Evolutionary conservation across 108 stramenopile genomes (phyloP).

Genomic region (Skeletonema menzelii): DNA sequence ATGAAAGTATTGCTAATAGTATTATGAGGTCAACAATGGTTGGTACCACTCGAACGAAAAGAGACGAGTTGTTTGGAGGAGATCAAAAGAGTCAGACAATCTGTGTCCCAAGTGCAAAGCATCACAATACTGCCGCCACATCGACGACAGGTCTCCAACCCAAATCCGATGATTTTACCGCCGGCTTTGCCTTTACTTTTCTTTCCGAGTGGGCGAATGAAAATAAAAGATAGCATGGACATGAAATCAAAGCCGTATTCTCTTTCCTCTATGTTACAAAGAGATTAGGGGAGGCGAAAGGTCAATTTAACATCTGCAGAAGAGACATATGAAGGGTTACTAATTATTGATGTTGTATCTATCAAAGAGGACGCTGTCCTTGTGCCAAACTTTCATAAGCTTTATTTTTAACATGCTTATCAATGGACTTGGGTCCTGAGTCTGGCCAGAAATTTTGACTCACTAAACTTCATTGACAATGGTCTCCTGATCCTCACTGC

Average conservation of each 20-base stretch:
- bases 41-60: not conserved
- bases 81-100: not conserved
- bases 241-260: not conserved
- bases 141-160: not conserved
- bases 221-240: not conserved
- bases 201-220: slow-evolving; percentile 16
- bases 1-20: not conserved
- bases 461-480: no score
- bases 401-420: no score
- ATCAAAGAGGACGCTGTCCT: no score
- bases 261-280: no score
- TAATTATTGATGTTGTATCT: no score
- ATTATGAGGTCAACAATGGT: not conserved
- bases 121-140: not conserved
- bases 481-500: no score
- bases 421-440: no score
- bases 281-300: no score
- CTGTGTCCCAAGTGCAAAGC: not conserved
- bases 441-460: no score
- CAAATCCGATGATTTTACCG: not conserved
- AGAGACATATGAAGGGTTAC: no score
- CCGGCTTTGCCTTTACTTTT: slow-evolving; percentile 14
- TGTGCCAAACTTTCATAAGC: no score
- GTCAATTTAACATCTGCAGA: no score
- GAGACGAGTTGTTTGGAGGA: not conserved